Evolutionary conservation across 345 rosid species (phyloP), one percentile per base, ranked within the genome.

Genomic region (Lumnitzera littorea): DNA sequence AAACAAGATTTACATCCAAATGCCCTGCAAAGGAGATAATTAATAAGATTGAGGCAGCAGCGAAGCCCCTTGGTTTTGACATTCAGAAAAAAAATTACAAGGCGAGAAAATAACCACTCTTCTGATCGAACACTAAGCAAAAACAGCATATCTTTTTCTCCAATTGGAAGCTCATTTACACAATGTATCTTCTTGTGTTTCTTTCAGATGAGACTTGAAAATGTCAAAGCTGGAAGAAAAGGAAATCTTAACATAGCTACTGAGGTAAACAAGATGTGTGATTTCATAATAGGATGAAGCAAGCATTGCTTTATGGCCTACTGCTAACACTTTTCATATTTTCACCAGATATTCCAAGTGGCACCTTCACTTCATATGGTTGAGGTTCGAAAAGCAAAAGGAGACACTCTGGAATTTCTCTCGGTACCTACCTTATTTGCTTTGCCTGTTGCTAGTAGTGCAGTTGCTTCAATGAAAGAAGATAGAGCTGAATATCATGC

Each of bases 341-440:
- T 56, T 36, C 62, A 56, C 11, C 73, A 94, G 97, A 71, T 94
- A 59, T 90, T 94, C 70, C 95, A 94, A 94, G 88, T 94, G 71
- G 85, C 99, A 17, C 97, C 99, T 57, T 90, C 91, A 31, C 78
- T 94, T 55, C 95, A 94, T 71, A 84, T 90, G 97, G 95, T 94
- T 36, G 95, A 94, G 75, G 81, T 94, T 46, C 84, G 96, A 13
- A 94, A 94, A 71, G 86, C 97, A 1, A 89, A 88, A 71, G 99
- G 99, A n/a, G 97, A 94, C 70, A 94, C 99, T 14, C 72, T 94
- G 55, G 99, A 94, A 68, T 94, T 90, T 62, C 91, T 87, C 49
- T 89, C 84, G 96, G 96, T 89, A 79, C 36, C 11, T 43, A 49
- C 31, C 49, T 62, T 25, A 20, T 6, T 24, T 5, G 12, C 10